Evolutionary conservation across 1,284 basidiomycete species (phyloP).

Genomic region (Wallemia mellicola): DNA sequence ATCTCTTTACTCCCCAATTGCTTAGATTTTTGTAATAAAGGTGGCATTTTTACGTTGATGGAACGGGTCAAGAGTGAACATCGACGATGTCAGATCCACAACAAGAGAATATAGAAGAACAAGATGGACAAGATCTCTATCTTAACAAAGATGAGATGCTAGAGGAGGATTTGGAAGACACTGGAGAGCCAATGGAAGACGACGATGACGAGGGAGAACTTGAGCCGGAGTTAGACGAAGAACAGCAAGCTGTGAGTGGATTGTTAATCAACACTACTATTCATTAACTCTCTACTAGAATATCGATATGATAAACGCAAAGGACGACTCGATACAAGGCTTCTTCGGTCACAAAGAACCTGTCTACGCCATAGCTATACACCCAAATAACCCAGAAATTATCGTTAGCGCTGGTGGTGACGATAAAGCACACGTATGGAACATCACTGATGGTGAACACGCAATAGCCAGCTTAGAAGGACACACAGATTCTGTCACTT

Average conservation of each 20-base stretch:
- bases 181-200: slow-evolving; percentile 5
- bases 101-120: neutral
- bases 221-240: slow-evolving; percentile 11
- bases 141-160: slow-evolving; percentile 9
- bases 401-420: slow-evolving; percentile 85
- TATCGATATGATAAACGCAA: slow-evolving; percentile 1
- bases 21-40: neutral
- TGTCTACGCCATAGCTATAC: slow-evolving; percentile 56
- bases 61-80: neutral
- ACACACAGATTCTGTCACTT: slow-evolving; percentile 70
- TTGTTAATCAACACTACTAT: neutral
- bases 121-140: slow-evolving; percentile 5
- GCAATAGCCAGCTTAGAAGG: slow-evolving; percentile 57
- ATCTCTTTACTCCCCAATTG: slow-evolving; percentile 51
- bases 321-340: slow-evolving; percentile 14
- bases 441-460: slow-evolving; percentile 42
- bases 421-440: slow-evolving; percentile 80
- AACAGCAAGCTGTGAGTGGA: slow-evolving; percentile 7
- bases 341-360: slow-evolving; percentile 20
- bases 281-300: neutral
- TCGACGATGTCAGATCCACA: no score
- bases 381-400: slow-evolving; percentile 38
- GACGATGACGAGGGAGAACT: slow-evolving; percentile 5
- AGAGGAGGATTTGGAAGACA: slow-evolving; percentile 6
- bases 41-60: neutral